Evolutionary conservation across 257 asterid species (phyloP).

Genomic region (Przewalskia tangutica): DNA sequence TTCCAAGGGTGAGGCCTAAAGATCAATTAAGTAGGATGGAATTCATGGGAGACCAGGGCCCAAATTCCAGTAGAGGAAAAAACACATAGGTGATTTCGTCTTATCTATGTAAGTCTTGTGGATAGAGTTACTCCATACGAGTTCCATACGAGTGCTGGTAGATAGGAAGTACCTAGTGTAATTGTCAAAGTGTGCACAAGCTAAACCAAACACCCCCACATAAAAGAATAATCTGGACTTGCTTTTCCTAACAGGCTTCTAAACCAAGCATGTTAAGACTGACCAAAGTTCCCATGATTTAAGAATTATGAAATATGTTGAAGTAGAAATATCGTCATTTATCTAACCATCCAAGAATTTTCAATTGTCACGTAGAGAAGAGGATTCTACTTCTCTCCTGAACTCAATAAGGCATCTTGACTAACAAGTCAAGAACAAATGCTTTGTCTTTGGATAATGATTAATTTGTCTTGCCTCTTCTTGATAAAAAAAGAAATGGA

Average conservation of each 20-base stretch:
- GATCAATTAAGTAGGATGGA: background rate
- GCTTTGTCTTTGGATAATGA: background rate
- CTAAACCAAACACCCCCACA: background rate
- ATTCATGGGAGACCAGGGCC: background rate
- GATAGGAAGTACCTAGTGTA: background rate
- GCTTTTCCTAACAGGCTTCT: background rate
- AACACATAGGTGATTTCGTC: background rate
- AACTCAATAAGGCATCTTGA: background rate
- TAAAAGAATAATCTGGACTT: background rate
- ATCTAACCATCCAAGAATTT: background rate
- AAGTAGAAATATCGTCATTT: background rate
- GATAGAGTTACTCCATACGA: background rate
- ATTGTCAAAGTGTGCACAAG: background rate
- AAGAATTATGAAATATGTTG: background rate
- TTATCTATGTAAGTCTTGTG: too few relatives aligned
- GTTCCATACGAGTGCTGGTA: background rate
- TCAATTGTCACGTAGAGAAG: background rate
- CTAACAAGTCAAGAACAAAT: background rate
- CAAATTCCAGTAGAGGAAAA: background rate
- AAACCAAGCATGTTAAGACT: background rate
- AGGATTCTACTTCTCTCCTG: background rate
- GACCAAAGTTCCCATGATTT: background rate
- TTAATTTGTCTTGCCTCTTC: too few relatives aligned
- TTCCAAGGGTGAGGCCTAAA: background rate
- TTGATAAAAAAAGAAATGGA: background rate